A percentile compares a stretch with the other conserved stretches of the same genome.
These are phyloP conservation scores for Basidiobolus meristosporus DNA, from an alignment of 371 early-diverging fungal species.

Conservation along the genomic window DNA sequence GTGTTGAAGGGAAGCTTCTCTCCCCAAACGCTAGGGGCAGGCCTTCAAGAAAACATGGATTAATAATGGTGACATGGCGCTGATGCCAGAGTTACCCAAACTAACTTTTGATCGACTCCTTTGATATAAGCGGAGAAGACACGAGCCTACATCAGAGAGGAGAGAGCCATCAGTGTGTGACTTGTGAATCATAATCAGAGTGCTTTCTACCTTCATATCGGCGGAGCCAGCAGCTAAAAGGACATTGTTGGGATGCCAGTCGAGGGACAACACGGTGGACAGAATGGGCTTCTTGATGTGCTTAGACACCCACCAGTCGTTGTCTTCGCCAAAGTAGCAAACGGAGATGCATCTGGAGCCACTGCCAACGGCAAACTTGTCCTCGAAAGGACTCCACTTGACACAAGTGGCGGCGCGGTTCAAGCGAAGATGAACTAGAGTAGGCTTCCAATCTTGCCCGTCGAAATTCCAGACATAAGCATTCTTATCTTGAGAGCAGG, in stretches of 20 bases:
- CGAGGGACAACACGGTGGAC: constrained; percentile 74
- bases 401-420: constrained; percentile 92
- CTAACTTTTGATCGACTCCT: constrained; percentile 76
- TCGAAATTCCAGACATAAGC: constrained; percentile 94
- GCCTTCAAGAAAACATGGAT: constrained; percentile 12
- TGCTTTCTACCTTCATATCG: constrained; percentile 57
- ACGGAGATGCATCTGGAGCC: constrained; percentile 80
- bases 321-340: constrained; percentile 89
- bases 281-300: constrained; percentile 88
- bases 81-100: not conserved
- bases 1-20: constrained; percentile 88
- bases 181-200: not conserved
- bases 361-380: constrained; percentile 95
- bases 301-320: constrained; percentile 92
- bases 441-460: constrained; percentile 66
- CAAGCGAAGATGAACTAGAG: constrained; percentile 82
- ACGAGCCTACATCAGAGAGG: constrained; percentile 39
- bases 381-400: constrained; percentile 88
- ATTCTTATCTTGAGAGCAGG: constrained; percentile 95
- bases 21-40: constrained; percentile 71
- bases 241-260: constrained; percentile 95
- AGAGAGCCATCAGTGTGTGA: not conserved
- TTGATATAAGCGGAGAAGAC: constrained; percentile 92
- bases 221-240: constrained; percentile 85
- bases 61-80: not conserved